Evolutionary conservation across 176 grass and related monocot genomes (phyloP).

Genomic region (Triticum monococcum): DNA sequence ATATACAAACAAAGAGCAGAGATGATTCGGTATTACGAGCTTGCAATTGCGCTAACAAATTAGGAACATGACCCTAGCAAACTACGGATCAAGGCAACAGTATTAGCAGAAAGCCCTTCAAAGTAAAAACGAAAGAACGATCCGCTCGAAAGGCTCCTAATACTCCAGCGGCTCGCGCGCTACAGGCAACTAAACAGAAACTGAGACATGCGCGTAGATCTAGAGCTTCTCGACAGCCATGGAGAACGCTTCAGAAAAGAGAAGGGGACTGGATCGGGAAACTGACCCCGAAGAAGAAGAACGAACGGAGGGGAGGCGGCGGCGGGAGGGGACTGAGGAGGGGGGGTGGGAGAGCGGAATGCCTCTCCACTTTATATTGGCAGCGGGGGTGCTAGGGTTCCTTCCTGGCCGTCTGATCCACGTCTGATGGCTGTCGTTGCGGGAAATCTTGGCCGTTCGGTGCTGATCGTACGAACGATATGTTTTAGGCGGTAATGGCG

Average conservation of each 20-base stretch:
- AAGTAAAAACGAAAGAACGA: not conserved
- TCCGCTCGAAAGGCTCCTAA: not conserved
- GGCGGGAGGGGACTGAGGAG: not conserved
- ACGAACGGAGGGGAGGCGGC: not conserved
- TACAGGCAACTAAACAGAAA: not conserved
- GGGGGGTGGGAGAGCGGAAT: not conserved
- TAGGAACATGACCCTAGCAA: not conserved
- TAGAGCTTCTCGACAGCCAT: not conserved
- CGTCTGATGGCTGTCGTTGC: not conserved
- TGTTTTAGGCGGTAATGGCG: not conserved
- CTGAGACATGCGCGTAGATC: too few relatives aligned
- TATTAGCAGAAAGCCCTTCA: not conserved
- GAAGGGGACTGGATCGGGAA: not conserved
- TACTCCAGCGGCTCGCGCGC: too few relatives aligned
- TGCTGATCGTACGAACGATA: not conserved
- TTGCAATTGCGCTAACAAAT: not conserved
- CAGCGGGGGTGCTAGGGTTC: conserved; percentile 9
- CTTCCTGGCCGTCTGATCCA: not conserved
- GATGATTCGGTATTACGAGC: not conserved
- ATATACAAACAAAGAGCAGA: not conserved
- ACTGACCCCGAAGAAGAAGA: conserved; percentile 10
- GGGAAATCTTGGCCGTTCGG: not conserved
- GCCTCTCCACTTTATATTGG: conserved; percentile 21
- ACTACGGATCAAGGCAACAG: not conserved
- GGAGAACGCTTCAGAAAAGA: too few relatives aligned